Base-by-base conservation (phyloP, 176 grass and related monocot species). In the Cymbopogon citratus region DNA sequence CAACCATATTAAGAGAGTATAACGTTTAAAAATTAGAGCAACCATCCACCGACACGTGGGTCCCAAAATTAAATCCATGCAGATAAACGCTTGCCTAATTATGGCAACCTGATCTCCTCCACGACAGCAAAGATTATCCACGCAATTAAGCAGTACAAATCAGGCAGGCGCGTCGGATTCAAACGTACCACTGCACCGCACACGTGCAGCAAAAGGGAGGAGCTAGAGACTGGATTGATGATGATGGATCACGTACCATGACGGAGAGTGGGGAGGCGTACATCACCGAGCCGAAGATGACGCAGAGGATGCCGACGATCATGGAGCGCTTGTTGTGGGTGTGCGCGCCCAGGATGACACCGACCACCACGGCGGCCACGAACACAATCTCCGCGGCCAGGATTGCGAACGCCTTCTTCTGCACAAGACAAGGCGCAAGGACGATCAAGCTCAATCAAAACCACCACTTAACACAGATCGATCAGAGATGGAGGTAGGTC, bases 291-390 rank as follows among this genome's bases (percentile, higher is more conserved):
- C 89, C 87, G 71, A 93, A 97, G 56, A 92, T 74, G 68, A 89
- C 84, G 44, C 88, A 89, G 19, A 97, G 61, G 68, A 92, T 75
- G 15, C 90, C 93, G 60, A 89, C 90, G 62, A 97, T 97, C 34
- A 90, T 33, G 25, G 88, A 86, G 7, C 90, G 85, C 61, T 65
- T 85, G 38, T 87, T 15, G 15, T 87, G 81, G 10, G 88, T 91
- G 41, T 93, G 91, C 1, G 78, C 84, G 7, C 64, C 41, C 29
- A 82, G 3, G 24, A 97, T 28, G 18, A 97, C 89, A 19, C 63
- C 46, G 44, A 62, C 12, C 25, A 89, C 27, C 39, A 97, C 91
- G 6, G 52, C 69, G 45, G 44, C 39, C 67, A 92, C 66, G 84
- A 97, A 92, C 29, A 69, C 11, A 10, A 85, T 25, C 77, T 94